Base-by-base conservation (phyloP, 176 grass and related monocot species). In the Carex pumila region DNA sequence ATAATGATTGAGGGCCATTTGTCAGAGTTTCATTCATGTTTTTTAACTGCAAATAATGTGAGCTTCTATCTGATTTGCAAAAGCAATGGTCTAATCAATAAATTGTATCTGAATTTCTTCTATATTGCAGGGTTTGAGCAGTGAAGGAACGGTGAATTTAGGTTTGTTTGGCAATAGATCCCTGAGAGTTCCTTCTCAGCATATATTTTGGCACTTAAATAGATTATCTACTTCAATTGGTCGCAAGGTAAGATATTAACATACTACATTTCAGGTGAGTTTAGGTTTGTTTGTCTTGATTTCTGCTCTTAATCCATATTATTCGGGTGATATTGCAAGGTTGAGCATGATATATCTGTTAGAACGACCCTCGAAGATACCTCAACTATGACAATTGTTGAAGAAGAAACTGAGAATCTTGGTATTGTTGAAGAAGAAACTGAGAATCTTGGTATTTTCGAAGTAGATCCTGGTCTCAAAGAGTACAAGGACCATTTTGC, bases 401-500 rank as follows among this genome's bases (percentile, higher is more conserved):
- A 73, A 84, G 85, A 89, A 19, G 85, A 89, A 45, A 37, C 34
- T 4, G 52, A 74, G 63, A 55, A 86, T 72, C 87, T 92, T 80
- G 91, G 85, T 32, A 87, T 98, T 81, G 93, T 93, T 8, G 14
- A 93, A 3, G 7, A 89, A 19, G 85, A 89, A 45, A 37, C 34
- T 4, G 52, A 74, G 63, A 55, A 86, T 72, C 87, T 92, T 80
- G 91, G 85, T 32, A 87, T 98, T 81, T 95, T 93, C 11, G 14
- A 93, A 3, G 7, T 95, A 62, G 95, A 98, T 63, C 88, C 89
- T 1, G 84, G 74, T 71, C 61, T 98, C 25, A 82, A 83, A 43
- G 30, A 86, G 31, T 93, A 91, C 83, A 93, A 88, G 71, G 95
- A 95, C 22, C 95, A 98, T 87, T 93, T 98, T 29, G 69, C 58